Conservation (phyloP, 441 rosid species). For the Gossypium gossypioides region DNA sequence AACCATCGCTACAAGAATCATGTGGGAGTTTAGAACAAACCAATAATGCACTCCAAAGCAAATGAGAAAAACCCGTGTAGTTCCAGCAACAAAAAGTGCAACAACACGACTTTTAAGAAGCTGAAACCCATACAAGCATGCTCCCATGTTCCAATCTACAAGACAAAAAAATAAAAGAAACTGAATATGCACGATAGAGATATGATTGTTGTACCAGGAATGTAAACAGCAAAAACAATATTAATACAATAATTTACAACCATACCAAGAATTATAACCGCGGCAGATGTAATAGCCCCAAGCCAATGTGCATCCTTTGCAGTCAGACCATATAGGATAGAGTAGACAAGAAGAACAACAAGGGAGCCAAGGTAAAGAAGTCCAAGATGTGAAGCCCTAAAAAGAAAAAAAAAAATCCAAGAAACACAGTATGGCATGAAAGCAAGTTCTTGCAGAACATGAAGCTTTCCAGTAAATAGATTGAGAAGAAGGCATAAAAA, state of each 20-base stretch:
- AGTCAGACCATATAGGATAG: conserved; percentile 87
- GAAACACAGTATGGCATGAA: neutral
- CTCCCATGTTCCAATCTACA: conserved; percentile 99
- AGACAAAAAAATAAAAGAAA: conserved; percentile 16
- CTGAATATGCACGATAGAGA: conserved; percentile 15
- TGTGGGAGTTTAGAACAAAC: conserved; percentile 42
- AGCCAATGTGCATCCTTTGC: conserved; percentile 96
- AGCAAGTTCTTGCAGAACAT: conserved; percentile 8
- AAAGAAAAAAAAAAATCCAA: conserved; percentile 19
- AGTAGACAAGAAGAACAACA: conserved; percentile 80
- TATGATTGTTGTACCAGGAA: neutral
- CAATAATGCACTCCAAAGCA: conserved; percentile 99
- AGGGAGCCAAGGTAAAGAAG: conserved; percentile 85
- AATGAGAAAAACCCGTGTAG: conserved; percentile 86
- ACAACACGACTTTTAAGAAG: conserved; percentile 84
- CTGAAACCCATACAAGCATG: conserved; percentile 94
- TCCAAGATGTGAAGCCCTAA: conserved; percentile 96
- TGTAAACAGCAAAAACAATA: conserved; percentile 4
- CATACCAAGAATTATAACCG: conserved; percentile 92
- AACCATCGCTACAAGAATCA: neutral
- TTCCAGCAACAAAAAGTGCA: conserved; percentile 90
- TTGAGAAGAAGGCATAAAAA: neutral
- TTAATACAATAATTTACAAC: conserved; percentile 10
- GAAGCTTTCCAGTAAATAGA: conserved; percentile 1
- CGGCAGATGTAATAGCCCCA: conserved; percentile 93